Percentiles rank a stretch among this genome's conserved stretches.
Evolutionary conservation across 2,329 filamentous ascomycete genomes (phyloP).

Genomic region (Neopestalotiopsis clavispora): DNA sequence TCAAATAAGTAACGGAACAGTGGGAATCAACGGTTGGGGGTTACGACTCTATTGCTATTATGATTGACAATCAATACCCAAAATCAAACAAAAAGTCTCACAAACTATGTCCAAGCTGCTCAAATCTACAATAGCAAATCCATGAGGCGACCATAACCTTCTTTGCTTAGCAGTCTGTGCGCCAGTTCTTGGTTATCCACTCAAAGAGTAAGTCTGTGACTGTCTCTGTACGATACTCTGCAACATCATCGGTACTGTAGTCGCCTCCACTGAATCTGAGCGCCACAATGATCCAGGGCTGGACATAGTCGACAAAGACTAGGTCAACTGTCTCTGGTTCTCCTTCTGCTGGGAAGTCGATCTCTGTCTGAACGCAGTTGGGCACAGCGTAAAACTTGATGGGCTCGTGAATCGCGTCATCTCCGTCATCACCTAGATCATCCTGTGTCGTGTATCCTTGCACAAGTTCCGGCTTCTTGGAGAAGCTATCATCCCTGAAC

Average conservation of each 20-base stretch:
- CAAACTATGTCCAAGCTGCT: too few relatives aligned
- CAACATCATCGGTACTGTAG: constrained; percentile 53
- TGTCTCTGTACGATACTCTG: constrained; percentile 56
- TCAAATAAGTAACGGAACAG: too few relatives aligned
- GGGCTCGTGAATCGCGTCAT: constrained; percentile 82
- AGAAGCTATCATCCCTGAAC: constrained; percentile 23
- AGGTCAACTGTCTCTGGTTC: constrained; percentile 80
- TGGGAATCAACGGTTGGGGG: too few relatives aligned
- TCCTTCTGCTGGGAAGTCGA: constrained; percentile 59
- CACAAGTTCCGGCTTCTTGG: constrained; percentile 50
- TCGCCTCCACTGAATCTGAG: constrained; percentile 64
- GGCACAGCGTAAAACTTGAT: constrained; percentile 80
- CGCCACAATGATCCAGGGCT: constrained; percentile 79
- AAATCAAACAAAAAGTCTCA: too few relatives aligned
- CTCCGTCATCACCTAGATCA: constrained; percentile 81
- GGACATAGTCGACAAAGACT: constrained; percentile 90
- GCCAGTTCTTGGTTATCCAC: constrained; percentile 67
- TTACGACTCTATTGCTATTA: too few relatives aligned
- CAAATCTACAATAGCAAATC: background rate
- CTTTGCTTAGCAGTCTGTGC: constrained; percentile 45
- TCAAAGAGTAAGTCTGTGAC: constrained; percentile 60
- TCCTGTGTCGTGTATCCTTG: constrained; percentile 59
- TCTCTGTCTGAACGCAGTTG: constrained; percentile 78
- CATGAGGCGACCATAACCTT: background rate
- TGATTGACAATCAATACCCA: too few relatives aligned